Evolutionary conservation across 1,139 yeast species (phyloP), one percentile per base, ranked within the genome.

Genomic region (Yamadazyma kanchanaburiensis): DNA sequence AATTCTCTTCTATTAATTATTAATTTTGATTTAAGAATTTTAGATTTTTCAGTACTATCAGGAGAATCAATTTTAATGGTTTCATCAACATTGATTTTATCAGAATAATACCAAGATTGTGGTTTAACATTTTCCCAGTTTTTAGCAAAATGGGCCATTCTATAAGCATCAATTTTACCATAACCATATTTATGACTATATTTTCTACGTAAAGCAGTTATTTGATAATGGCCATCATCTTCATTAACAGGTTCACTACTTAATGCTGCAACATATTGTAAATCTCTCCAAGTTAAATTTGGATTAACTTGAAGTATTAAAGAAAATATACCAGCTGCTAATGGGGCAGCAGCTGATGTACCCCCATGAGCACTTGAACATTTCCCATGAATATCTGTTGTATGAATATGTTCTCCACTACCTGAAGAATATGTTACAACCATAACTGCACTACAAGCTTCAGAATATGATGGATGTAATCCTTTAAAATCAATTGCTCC

Each of bases 341-440:
- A 69, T 0, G 99, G 99, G 0, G 98, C 98, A 12, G 98, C 97
- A 1, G 98, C 98, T 12, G 97, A 89, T 0, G 99, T 94, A 14
- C 99, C 99, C 6, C 97, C 96, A 57, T 94, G 98, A 18, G 48
- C 54, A 21, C 70, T 69, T 2, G 94, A 64, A 55, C 99, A 94
- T 42, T 60, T 56, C n/a, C 71, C 71, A 29, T 78, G 71, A 32
- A 87, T 74, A 55, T 91, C 97, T 2, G 97, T 86, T 6, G 98
- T 86, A 50, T 85, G 94, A 36, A 94, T 91, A 51, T 77, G 85
- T 51, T 87, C 95, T 17, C 86, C 86, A 3, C 91, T 79, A 1
- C 96, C 96, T 2, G 96, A 85, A 4, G 95, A 82, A 49, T 88
- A 91, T 0, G 98, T 88, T 2, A 87, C 95, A n/a, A 85, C 95